Base-by-base conservation (phyloP, 768 basidiomycete genomes). In the Rubroboletus satanas region DNA sequence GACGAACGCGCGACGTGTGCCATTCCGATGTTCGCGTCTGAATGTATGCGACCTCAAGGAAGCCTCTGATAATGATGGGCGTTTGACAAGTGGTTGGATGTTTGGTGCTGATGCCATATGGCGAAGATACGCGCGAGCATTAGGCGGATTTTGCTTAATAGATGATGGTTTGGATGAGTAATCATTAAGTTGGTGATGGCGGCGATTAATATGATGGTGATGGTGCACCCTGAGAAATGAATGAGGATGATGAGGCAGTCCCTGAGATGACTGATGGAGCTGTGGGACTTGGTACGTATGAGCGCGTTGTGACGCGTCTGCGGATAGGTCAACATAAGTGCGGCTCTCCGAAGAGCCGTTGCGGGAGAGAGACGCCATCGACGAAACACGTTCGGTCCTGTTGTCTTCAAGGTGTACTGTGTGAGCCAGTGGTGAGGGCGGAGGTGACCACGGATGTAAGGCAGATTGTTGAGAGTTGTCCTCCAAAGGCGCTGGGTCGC, bases 91-190 rank as follows among this genome's bases (percentile, higher is more conserved):
- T 15, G 70, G 71, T 18, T 71, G 68, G 31, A 80, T 77, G 56
- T 75, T 74, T 31, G 78, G 78, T 23, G 78, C 73, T 23, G 88
- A 90, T 1, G 81, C 81, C 76, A 91, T 88, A 66, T 90, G 87
- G 32, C 88, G 82, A 11, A 91, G 79, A 64, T 88, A 85, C 6
- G 83, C 81, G 5, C 80, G 79, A 4, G 88, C 86, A 49, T 81
- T 80, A 26, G 80, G 77, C 23, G 57, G 57, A 56, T 69, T 60
- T 52, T 55, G 51, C 54, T 63, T 68, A 54, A 50, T 53, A 39
- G 52, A 45, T 39, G 59, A 37, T 35, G 62, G 45, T 43, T 64
- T 62, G 49, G 65, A 59, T 64, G 69, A 63, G 46, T 68, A 52
- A 59, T 63, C 29, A 64, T 62, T 55, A 55, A 48, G 48, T 29